A percentile compares a stretch with the other conserved stretches of the same genome.
phyloP scores from a whole-genome alignment of 139 green algal genomes.

The Auxenochlorella protothecoides region DNA sequence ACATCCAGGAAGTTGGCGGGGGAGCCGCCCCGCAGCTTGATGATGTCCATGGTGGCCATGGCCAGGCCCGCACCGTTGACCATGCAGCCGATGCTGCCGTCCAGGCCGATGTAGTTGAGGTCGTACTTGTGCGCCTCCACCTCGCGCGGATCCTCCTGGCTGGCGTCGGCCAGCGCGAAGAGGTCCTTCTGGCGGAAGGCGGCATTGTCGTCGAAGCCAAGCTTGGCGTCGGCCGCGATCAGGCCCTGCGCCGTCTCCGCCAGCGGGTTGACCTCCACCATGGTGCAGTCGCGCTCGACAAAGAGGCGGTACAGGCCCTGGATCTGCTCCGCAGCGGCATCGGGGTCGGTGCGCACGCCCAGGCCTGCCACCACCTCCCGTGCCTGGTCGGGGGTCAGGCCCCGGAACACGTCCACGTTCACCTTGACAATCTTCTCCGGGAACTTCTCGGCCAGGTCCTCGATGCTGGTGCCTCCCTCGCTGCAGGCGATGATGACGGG shows the following conservation, averaged over 20 bases:
- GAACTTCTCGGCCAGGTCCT: slow-evolving; percentile 95
- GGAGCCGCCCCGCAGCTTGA: slow-evolving; percentile 86
- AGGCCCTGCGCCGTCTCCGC: slow-evolving; percentile 77
- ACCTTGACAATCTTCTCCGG: slow-evolving; percentile 98
- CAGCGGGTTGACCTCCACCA: slow-evolving; percentile 98
- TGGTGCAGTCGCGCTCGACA: slow-evolving; percentile 84
- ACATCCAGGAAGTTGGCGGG: slow-evolving; percentile 99
- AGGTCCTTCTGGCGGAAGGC: slow-evolving; percentile 89
- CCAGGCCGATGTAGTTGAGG: slow-evolving; percentile 99
- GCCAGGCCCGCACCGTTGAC: slow-evolving; percentile 96
- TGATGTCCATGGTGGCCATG: slow-evolving; percentile 99
- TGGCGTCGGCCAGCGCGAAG: slow-evolving; percentile 73
- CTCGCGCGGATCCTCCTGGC: slow-evolving; percentile 78
- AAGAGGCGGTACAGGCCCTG: slow-evolving; percentile 90
- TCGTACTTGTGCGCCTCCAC: slow-evolving; percentile 82
- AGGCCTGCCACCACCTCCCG: slow-evolving; percentile 57
- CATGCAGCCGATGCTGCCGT: slow-evolving; percentile 91
- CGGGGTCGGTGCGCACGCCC: slow-evolving; percentile 54
- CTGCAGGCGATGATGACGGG: slow-evolving; percentile 80
- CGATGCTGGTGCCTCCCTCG: slow-evolving; percentile 89
- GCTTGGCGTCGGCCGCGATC: slow-evolving; percentile 93
- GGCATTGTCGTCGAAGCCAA: slow-evolving; percentile 98
- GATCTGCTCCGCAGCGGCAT: slow-evolving; percentile 77
- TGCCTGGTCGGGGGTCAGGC: slow-evolving; percentile 79
- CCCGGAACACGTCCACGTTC: slow-evolving; percentile 73